Evolutionary conservation across 108 stramenopile species (phyloP).

Genomic region (Cyclostephanos tholiformis): DNA sequence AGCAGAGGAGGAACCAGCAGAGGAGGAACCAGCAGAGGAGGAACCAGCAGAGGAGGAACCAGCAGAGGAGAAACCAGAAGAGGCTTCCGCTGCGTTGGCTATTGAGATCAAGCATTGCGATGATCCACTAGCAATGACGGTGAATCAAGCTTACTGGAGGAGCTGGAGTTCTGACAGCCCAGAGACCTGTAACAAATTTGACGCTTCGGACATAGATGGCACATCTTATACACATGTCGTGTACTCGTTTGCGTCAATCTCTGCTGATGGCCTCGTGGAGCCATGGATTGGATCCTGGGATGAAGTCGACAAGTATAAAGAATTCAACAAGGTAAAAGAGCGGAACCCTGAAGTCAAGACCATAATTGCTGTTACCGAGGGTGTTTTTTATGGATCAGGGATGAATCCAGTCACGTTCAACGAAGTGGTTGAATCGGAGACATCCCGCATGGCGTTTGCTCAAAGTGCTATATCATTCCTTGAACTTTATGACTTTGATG

Average conservation of each 20-base stretch:
- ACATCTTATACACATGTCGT: conserved; percentile 51
- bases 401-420: conserved; percentile 52
- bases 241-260: conserved; percentile 54
- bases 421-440: conserved; percentile 44
- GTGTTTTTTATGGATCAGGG: conserved; percentile 51
- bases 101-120: conserved; percentile 52
- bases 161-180: conserved; percentile 54
- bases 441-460: conserved; percentile 48
- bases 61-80: conserved; percentile 7
- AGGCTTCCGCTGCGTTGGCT: conserved; percentile 22
- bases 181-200: conserved; percentile 52
- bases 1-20: conserved; percentile 13
- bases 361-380: conserved; percentile 52
- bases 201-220: conserved; percentile 49
- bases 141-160: conserved; percentile 56
- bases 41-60: conserved; percentile 2
- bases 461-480: conserved; percentile 48
- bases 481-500: conserved; percentile 54
- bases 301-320: conserved; percentile 53
- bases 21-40: not conserved
- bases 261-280: conserved; percentile 46
- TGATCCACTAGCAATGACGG: conserved; percentile 56
- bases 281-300: conserved; percentile 54
- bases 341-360: conserved; percentile 48
- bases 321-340: conserved; percentile 55